A percentile compares a stretch with the other conserved stretches of the same genome.
Evolutionary conservation across 768 basidiomycete species (phyloP).

Genomic region (Phlegmacium glaucopus): DNA sequence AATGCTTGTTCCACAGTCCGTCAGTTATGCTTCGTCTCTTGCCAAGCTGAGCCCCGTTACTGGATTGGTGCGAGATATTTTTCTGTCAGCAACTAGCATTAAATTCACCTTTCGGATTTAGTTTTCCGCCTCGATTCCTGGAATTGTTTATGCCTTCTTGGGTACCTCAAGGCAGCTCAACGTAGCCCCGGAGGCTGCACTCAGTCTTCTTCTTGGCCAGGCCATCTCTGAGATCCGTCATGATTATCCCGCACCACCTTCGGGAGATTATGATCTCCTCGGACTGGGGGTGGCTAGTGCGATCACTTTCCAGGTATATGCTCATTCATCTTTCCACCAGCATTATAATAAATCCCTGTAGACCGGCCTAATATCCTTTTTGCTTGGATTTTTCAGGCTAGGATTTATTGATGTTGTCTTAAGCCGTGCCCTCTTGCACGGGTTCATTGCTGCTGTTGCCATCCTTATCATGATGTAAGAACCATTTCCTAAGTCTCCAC

Average conservation of each 20-base stretch:
- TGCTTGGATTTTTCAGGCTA: slow-evolving; percentile 82
- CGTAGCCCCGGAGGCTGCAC: slow-evolving; percentile 86
- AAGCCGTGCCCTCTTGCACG: slow-evolving; percentile 82
- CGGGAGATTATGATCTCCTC: slow-evolving; percentile 44
- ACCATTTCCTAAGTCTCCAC: slow-evolving; percentile 1
- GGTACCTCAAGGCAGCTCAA: slow-evolving; percentile 82
- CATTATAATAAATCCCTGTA: slow-evolving; percentile 19
- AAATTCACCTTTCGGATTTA: slow-evolving; percentile 22
- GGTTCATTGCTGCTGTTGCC: slow-evolving; percentile 84
- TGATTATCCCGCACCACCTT: slow-evolving; percentile 38
- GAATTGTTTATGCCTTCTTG: slow-evolving; percentile 85
- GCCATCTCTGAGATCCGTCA: slow-evolving; percentile 69
- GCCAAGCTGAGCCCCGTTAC: slow-evolving; percentile 83
- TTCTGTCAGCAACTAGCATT: neutral
- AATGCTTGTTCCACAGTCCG: slow-evolving; percentile 83
- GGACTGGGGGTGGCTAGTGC: slow-evolving; percentile 73
- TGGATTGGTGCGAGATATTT: slow-evolving; percentile 60
- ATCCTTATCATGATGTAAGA: slow-evolving; percentile 81
- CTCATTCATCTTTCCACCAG: neutral
- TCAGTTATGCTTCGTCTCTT: slow-evolving; percentile 88
- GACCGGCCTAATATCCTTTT: slow-evolving; percentile 83
- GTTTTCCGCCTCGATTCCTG: slow-evolving; percentile 85
- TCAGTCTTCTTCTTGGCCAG: slow-evolving; percentile 86
- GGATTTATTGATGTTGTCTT: slow-evolving; percentile 94
- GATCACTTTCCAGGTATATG: slow-evolving; percentile 75